Evolutionary conservation across 2,329 filamentous ascomycete species (phyloP), one percentile per base, ranked within the genome.

Genomic region (Stenocarpella maydis): DNA sequence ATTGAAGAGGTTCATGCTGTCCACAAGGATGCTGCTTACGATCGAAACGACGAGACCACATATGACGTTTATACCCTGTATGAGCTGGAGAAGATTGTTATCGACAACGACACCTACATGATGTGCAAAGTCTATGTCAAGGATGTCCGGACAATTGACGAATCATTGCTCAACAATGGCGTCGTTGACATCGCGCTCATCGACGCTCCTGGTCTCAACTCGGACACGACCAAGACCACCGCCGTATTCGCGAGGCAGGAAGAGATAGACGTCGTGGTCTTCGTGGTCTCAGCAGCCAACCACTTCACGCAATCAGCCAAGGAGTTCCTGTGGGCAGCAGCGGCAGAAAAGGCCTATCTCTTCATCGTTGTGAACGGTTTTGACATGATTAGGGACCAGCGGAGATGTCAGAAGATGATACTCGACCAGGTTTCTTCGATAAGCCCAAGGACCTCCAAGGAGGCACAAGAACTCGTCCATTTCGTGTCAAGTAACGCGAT

Each of bases 361-460:
- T 99, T 99, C 80, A 97, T 99, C 80, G 96, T 99, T 17, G 96
- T 99, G 74, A 99, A 99, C 78, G 95, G 95, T 21, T 99, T 94
- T 76, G 96, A 99, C 80, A 92, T 92, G 71, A 98, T 99, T 75
- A 88, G 92, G 72, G 95, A 98, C 80, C 96, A 98, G 83, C 87
- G 93, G 70, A 87, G 95, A 70, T 98, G 95, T 79, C 89, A 97
- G 79, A 94, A 96, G 77, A 92, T 94, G 88, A 96, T 99, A 61
- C 80, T 99, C 70, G 94, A 98, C 75, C 95, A 98, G 80, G 91
- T 99, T 19, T 85, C 88, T 60, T 89, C 90, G 31, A 85, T 99
- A n/a, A 98, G 95, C 77, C 96, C 95, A 2, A 90, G 91, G 64
- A 99, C 96, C 0, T 92, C 91, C 84, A 98, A 98, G 78, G 96